Evolutionary conservation across 495 filamentous ascomycete species (phyloP), one percentile per base, ranked within the genome.

Genomic region (Xylaria longipes): DNA sequence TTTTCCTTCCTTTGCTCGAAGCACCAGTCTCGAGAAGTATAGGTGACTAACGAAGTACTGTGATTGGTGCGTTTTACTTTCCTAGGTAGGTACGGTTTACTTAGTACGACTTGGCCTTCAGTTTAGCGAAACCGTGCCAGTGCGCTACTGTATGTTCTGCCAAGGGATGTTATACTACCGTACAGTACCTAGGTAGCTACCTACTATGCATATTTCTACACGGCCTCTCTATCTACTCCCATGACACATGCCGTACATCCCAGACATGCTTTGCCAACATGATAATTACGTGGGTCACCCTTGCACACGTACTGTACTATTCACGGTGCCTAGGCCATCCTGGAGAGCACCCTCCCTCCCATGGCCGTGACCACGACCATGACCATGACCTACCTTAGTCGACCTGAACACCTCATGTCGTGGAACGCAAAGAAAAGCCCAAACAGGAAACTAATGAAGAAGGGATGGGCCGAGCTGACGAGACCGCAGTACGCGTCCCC

Each of bases 401-500:
- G 46, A 46, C 54, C 66, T 54, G 11, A 43, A 35, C 48, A 37
- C 33, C 12, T 35, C 46, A 25, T 66, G 63, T 66, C 20, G 45
- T 50, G 45, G 45, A 56, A 68, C 65, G 50, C n/a, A 35, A 68
- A 57, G 27, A 50, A 60, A 31, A 31, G 14, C 66, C 39, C 50
- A 46, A 68, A 68, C 37, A 60, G 66, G 66, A 58, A 69, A 69
- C 39, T 45, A 61, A 61, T 45, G 48, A 45, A 45, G 67, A 61
- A 33, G 37, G 37, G 52, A 45, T 25, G 33, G 46, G 17, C 7
- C 20, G 25, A 50, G 66, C 37, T 46, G n/a, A 60, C 54, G 20
- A 31, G 54, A 45, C 39, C 54, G 60, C 52, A 60, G 33, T 43
- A 69, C 29, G 35, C 27, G 29, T 69, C 41, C 20, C 67, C 65